Base-by-base conservation (phyloP, 768 basidiomycete genomes). In the Hydnomerulius pinastri region DNA sequence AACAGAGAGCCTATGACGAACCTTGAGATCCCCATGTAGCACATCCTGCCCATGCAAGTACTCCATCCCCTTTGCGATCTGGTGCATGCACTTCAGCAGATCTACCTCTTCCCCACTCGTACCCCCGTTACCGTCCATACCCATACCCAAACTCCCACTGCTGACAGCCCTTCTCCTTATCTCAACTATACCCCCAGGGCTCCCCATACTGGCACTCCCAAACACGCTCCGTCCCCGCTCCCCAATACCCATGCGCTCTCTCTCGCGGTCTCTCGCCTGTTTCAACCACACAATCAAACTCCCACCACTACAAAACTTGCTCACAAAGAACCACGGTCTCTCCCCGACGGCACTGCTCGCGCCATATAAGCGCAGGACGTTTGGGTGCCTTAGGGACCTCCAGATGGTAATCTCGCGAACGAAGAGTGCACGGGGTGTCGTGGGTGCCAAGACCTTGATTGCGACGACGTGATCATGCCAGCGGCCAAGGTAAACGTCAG, bases 21-120 rank as follows among this genome's bases (percentile, higher is more conserved):
- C 89, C 77, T 91, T 92, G 43, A 93, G 73, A 67, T 92, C 87
- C 1, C 90, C 90, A 61, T 94, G 91, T 54, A 90, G 61, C 4
- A 92, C 79, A 3, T 78, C 83, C 51, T 78, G 69, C 5, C 65
- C 60, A 65, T 94, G 91, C 53, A 94, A 66, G 64, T 92, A 92
- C 45, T 81, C 77, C 90, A 94, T 90, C 8, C 90, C 91, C 58
- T 79, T 77, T 11, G 88, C 83, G 55, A 92, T 81, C 67, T 92
- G 85, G 50, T 83, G 74, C 63, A 92, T 79, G 67, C 82, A 83
- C 57, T 77, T 73, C 59, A 85, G 71, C 32, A 78, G 63, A 54
- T 86, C 80, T 27, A 57, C 23, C 11, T 20, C 23, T 24, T 43
- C 27, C 24, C 21, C 42, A 11, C 15, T 43, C 10, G 35, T 33